These are phyloP conservation scores for Venturia pyrina DNA, from an alignment of 2,329 filamentous ascomycete genomes.

Conservation along the genomic window DNA sequence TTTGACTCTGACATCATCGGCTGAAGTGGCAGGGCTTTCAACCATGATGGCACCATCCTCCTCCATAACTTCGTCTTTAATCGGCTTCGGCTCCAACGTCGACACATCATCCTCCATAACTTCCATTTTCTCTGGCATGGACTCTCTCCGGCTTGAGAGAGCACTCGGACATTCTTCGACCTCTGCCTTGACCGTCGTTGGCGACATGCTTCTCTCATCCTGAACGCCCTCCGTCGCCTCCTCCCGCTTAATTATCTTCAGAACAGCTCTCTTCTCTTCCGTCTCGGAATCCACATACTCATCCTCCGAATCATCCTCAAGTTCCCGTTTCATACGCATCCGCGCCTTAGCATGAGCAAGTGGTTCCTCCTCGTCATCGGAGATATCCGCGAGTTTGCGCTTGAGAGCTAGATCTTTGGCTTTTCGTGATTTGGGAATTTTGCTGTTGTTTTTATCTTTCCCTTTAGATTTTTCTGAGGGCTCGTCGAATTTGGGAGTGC, in stretches of 20 bases:
- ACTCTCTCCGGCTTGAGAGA: not conserved
- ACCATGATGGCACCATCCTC: not conserved
- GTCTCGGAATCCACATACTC: not conserved
- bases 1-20: not conserved
- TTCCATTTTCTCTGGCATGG: not conserved
- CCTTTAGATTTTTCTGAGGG: not conserved
- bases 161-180: not conserved
- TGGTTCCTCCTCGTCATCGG: slow-evolving; percentile 1
- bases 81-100: not conserved
- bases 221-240: not conserved
- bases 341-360: not conserved
- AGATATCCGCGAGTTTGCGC: not conserved
- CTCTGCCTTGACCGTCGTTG: not conserved
- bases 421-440: not conserved
- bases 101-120: not conserved
- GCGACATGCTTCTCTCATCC: not conserved
- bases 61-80: not conserved
- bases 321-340: slow-evolving; percentile 5
- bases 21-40: not conserved
- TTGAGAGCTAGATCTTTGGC: not conserved
- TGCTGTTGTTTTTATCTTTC: not conserved
- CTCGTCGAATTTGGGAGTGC: not conserved
- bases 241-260: not conserved
- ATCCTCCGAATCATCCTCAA: not conserved
- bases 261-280: not conserved